phyloP scores from a whole-genome alignment of 768 basidiomycete species.

The Lactifluus volemus region DNA sequence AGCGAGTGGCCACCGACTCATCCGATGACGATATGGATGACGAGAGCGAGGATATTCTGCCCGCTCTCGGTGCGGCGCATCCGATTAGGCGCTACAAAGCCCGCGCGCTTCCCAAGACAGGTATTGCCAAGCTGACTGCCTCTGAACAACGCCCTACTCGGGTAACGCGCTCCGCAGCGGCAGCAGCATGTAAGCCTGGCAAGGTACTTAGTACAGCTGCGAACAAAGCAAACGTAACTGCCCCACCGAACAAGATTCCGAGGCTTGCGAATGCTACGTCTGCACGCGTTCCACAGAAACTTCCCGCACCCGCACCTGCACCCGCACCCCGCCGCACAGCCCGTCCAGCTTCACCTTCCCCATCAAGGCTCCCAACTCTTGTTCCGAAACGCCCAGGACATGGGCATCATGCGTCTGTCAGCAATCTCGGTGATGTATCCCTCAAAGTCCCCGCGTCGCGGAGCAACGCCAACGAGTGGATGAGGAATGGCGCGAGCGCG shows the following conservation, averaged over 20 bases:
- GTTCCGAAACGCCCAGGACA: constrained; percentile 39
- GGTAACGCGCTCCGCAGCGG: constrained; percentile 61
- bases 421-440: constrained; percentile 42
- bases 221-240: constrained; percentile 24
- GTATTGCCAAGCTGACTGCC: constrained; percentile 39
- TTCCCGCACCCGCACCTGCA: constrained; percentile 23
- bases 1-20: constrained; percentile 59
- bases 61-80: constrained; percentile 48
- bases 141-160: constrained; percentile 70
- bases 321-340: constrained; percentile 31
- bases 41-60: constrained; percentile 52
- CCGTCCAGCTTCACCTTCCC: constrained; percentile 56
- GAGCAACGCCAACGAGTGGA: constrained; percentile 45
- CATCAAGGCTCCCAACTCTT: constrained; percentile 72
- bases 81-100: constrained; percentile 22
- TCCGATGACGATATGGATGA: constrained; percentile 55
- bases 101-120: constrained; percentile 28
- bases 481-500: constrained; percentile 58
- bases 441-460: constrained; percentile 30
- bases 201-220: constrained; percentile 18
- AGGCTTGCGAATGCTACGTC: constrained; percentile 33
- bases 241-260: constrained; percentile 34
- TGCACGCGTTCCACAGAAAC: constrained; percentile 36
- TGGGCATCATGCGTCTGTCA: constrained; percentile 32
- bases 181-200: constrained; percentile 22